These are phyloP conservation scores for Cytospora schulzeri DNA, from an alignment of 2,329 filamentous ascomycete genomes.

Conservation along the genomic window DNA sequence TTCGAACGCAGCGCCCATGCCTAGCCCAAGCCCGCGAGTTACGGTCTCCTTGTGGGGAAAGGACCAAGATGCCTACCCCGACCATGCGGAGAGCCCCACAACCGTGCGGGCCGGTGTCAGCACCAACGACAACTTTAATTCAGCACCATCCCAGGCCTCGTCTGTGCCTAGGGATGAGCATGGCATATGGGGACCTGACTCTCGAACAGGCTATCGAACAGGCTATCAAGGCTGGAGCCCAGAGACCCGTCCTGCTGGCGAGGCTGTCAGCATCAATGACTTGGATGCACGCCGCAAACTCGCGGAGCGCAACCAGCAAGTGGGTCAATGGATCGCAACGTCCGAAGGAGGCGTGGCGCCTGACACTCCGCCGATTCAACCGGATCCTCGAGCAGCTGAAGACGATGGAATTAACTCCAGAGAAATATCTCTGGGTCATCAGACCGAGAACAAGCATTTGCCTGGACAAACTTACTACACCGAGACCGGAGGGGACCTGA, in stretches of 20 bases:
- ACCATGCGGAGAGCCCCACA: constrained; percentile 39
- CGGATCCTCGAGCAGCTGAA: constrained; percentile 26
- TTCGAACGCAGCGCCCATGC: constrained; percentile 44
- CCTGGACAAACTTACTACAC: constrained; percentile 54
- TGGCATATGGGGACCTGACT: constrained; percentile 46
- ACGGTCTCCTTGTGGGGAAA: constrained; percentile 59
- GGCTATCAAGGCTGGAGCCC: constrained; percentile 53
- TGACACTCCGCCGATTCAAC: constrained; percentile 31
- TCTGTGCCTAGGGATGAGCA: constrained; percentile 41
- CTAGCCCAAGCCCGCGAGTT: constrained; percentile 54
- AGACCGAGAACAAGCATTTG: constrained; percentile 54
- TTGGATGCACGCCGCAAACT: constrained; percentile 44
- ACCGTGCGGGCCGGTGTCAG: constrained; percentile 41
- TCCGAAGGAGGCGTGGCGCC: constrained; percentile 29
- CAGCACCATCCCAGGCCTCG: constrained; percentile 28
- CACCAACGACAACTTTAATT: constrained; percentile 39
- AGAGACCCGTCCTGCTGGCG: constrained; percentile 43
- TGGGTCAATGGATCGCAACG: constrained; percentile 53
- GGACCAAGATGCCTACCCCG: constrained; percentile 43
- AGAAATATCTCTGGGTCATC: constrained; percentile 47
- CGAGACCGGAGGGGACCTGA: constrained; percentile 45
- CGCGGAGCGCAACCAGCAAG: constrained; percentile 51
- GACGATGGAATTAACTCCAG: constrained; percentile 44
- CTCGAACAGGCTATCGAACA: constrained; percentile 42
- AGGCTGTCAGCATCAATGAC: constrained; percentile 54